Evolutionary conservation across 2,329 filamentous ascomycete species (phyloP).

Genomic region (Pyrenophora teres): DNA sequence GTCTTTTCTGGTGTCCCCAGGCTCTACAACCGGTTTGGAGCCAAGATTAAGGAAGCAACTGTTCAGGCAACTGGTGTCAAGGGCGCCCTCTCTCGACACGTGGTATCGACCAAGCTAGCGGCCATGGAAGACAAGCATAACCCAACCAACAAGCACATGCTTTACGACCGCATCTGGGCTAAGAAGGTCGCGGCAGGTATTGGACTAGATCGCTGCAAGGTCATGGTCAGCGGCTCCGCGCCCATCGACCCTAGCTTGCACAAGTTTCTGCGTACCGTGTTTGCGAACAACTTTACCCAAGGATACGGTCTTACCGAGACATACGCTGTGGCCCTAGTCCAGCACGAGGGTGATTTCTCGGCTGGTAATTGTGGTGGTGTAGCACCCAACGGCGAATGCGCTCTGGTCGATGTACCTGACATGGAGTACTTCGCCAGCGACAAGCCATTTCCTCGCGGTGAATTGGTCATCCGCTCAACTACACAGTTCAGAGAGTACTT

Average conservation of each 20-base stretch:
- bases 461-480: conserved; percentile 82
- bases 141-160: conserved; percentile 76
- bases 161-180: conserved; percentile 88
- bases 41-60: conserved; percentile 78
- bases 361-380: conserved; percentile 82
- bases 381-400: conserved; percentile 72
- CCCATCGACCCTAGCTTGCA: conserved; percentile 89
- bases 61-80: conserved; percentile 78
- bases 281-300: conserved; percentile 78
- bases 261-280: conserved; percentile 82
- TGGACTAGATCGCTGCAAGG: conserved; percentile 73
- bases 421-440: conserved; percentile 91
- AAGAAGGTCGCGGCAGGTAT: conserved; percentile 84
- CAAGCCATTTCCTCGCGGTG: conserved; percentile 86
- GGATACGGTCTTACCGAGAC: conserved; percentile 95
- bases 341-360: conserved; percentile 71
- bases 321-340: conserved; percentile 76
- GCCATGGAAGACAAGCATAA: conserved; percentile 72
- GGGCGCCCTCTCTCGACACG: conserved; percentile 78
- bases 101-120: conserved; percentile 79
- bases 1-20: conserved; percentile 87
- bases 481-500: conserved; percentile 84
- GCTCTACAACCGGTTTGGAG: conserved; percentile 87
- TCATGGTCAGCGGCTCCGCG: conserved; percentile 86
- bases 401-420: conserved; percentile 81